phyloP scores from a whole-genome alignment of 139 green algal species.

The Chlorella sp. region DNA sequence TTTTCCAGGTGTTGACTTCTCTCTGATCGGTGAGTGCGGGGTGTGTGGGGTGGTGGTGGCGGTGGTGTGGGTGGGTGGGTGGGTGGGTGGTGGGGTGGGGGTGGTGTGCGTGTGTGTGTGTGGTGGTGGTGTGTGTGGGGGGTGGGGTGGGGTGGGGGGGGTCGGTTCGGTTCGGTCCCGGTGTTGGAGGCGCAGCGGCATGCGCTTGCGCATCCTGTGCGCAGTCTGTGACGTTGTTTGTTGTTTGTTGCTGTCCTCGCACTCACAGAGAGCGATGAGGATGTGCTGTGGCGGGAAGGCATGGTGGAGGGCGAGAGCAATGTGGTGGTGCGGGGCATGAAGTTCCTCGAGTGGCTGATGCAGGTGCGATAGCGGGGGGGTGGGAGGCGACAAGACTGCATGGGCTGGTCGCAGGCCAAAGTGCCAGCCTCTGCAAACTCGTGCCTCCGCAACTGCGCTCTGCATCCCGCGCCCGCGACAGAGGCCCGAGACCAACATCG shows the following conservation, averaged over 20 bases:
- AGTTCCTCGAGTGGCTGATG: conserved; percentile 47
- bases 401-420: not conserved
- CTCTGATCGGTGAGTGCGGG: too few relatives aligned
- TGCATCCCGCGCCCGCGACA: not conserved
- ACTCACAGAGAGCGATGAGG: conserved; percentile 33
- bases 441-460: not conserved
- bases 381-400: not conserved
- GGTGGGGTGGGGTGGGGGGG: too few relatives aligned
- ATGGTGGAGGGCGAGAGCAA: conserved; percentile 38
- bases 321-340: conserved; percentile 41
- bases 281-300: conserved; percentile 34
- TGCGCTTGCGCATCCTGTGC: too few relatives aligned
- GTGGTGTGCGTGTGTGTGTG: too few relatives aligned
- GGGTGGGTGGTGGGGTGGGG: too few relatives aligned
- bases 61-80: too few relatives aligned
- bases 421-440: not conserved
- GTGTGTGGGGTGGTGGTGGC: not conserved
- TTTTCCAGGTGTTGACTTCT: conserved; percentile 60
- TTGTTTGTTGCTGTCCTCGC: too few relatives aligned
- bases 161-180: too few relatives aligned
- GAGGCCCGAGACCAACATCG: conserved; percentile 53
- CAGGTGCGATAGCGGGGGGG: conserved; percentile 13
- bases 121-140: too few relatives aligned
- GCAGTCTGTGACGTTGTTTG: too few relatives aligned
- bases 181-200: too few relatives aligned